A percentile compares a stretch with the other conserved stretches of the same genome.
Evolutionary conservation across 2,329 filamentous ascomycete species (phyloP).

Genomic region (Daldinia sp.): DNA sequence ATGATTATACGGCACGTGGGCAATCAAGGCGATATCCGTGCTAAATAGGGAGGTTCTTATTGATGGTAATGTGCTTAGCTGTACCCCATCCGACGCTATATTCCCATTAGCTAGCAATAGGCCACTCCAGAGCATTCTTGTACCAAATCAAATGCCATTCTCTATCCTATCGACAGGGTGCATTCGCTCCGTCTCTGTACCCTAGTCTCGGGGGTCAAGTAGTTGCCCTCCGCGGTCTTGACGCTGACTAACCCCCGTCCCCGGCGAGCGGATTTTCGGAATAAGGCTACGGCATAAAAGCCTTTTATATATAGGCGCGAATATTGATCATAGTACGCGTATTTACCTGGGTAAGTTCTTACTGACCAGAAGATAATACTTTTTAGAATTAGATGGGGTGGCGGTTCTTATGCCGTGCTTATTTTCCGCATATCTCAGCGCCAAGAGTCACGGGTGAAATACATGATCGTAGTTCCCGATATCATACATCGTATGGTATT

Average conservation of each 20-base stretch:
- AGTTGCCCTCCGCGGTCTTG: constrained; percentile 14
- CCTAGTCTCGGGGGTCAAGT: constrained; percentile 22
- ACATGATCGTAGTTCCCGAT: constrained; percentile 10
- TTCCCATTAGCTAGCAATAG: constrained; percentile 12
- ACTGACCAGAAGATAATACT: neutral
- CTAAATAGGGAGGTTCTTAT: constrained; percentile 11
- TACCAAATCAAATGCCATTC: constrained; percentile 8
- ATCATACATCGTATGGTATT: constrained; percentile 11
- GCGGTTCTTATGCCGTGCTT: neutral
- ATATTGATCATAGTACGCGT: neutral
- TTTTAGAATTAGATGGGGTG: neutral
- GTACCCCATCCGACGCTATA: constrained; percentile 8
- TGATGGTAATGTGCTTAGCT: neutral
- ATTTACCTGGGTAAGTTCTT: neutral
- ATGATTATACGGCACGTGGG: constrained; percentile 28
- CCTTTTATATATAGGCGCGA: neutral
- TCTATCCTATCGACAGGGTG: constrained; percentile 21
- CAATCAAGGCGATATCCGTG: constrained; percentile 14
- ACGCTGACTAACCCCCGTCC: constrained; percentile 2
- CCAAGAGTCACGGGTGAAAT: constrained; percentile 16
- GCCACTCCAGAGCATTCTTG: constrained; percentile 7
- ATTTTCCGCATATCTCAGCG: constrained; percentile 5
- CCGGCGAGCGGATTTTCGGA: neutral
- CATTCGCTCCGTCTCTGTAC: constrained; percentile 12
- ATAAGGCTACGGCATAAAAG: neutral